Conservation (phyloP, 805 yeast species). For the Debaryomyces prosopidis region DNA sequence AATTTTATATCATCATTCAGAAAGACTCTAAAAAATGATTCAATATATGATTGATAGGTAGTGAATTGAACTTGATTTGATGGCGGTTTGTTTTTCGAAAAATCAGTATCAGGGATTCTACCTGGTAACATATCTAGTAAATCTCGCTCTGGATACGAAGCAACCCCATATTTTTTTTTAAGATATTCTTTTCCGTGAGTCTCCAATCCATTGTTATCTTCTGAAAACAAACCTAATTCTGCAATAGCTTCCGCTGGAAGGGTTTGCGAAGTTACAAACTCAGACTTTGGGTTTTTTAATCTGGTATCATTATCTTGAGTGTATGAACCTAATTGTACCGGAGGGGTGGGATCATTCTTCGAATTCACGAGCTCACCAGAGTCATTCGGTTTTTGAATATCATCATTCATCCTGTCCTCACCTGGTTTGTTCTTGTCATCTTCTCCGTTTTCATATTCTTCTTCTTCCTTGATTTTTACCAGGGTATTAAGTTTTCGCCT, state of each 20-base stretch:
- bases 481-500: constrained; percentile 4
- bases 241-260: constrained; percentile 63
- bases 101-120: constrained; percentile 81
- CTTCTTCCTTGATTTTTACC: constrained; percentile 3
- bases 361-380: constrained; percentile 12
- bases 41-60: constrained; percentile 83
- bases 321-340: constrained; percentile 44
- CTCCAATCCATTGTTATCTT: constrained; percentile 56
- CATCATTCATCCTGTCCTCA: constrained; percentile 1
- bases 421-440: constrained; percentile 2
- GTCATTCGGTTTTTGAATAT: constrained; percentile 4
- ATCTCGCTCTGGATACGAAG: constrained; percentile 83
- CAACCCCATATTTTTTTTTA: constrained; percentile 79
- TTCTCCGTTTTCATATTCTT: constrained; percentile 14
- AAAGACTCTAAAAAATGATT: constrained; percentile 77
- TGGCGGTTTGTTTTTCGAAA: constrained; percentile 68
- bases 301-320: constrained; percentile 58
- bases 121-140: constrained; percentile 81
- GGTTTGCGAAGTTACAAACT: constrained; percentile 70
- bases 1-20: constrained; percentile 81
- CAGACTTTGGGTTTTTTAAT: constrained; percentile 71
- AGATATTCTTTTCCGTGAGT: constrained; percentile 73
- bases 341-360: constrained; percentile 41
- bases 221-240: constrained; percentile 65
- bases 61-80: constrained; percentile 89